These are phyloP conservation scores for Leishmania tropica DNA, from an alignment of 208 protist species.

Conservation along the genomic window DNA sequence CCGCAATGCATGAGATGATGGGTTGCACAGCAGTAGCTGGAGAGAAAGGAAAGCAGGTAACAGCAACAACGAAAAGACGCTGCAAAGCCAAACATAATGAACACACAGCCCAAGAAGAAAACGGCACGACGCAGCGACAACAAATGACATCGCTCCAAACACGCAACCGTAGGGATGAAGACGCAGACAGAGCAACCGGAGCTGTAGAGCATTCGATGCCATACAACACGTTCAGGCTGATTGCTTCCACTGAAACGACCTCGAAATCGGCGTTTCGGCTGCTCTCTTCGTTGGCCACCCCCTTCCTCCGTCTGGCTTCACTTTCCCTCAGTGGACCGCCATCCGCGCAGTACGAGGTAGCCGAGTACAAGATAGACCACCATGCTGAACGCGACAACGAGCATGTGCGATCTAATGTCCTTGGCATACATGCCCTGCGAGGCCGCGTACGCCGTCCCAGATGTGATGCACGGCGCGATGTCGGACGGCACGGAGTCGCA, in stretches of 20 bases:
- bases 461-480: slow-evolving; percentile 35
- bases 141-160: neutral
- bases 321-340: slow-evolving; percentile 31
- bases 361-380: slow-evolving; percentile 51
- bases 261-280: neutral
- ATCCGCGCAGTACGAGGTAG: slow-evolving; percentile 48
- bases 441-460: slow-evolving; percentile 47
- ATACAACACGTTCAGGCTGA: neutral
- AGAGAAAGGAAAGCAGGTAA: neutral
- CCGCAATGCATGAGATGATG: neutral
- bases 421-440: slow-evolving; percentile 42
- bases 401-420: slow-evolving; percentile 31
- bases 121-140: neutral
- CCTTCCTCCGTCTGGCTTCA: neutral
- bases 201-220: neutral
- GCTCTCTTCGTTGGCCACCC: neutral
- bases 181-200: neutral
- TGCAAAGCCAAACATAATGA: neutral
- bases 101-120: neutral
- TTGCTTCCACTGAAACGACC: neutral
- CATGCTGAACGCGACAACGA: slow-evolving; percentile 33
- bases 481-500: slow-evolving; percentile 26
- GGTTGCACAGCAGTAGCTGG: neutral
- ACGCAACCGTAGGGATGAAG: neutral
- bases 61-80: neutral